A percentile compares a stretch with the other conserved stretches of the same genome.
Conservation (phyloP, 768 basidiomycete genomes). For the Macrolepiota fuliginosa region DNA sequence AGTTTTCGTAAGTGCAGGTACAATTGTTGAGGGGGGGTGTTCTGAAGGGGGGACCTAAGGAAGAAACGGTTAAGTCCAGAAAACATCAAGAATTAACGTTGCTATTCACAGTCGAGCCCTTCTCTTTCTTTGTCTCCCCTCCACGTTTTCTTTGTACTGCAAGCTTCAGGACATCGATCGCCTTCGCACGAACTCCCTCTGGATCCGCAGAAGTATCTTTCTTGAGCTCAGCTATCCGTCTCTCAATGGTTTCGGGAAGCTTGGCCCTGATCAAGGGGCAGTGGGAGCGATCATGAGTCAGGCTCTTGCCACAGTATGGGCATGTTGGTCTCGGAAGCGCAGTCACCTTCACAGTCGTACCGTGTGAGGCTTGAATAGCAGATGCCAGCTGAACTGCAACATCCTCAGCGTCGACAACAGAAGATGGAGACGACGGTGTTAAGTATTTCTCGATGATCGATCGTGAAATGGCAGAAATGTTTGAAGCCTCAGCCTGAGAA, state of each 20-base stretch:
- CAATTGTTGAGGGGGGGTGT: neutral
- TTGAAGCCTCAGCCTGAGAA: neutral
- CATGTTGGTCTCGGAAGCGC: slow-evolving; percentile 17
- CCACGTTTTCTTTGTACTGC: slow-evolving; percentile 24
- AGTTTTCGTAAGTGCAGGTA: neutral
- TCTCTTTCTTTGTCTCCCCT: neutral
- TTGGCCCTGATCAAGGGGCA: slow-evolving; percentile 45
- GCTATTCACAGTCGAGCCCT: neutral
- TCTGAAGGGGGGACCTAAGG: slow-evolving; percentile 2
- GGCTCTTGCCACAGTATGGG: slow-evolving; percentile 42
- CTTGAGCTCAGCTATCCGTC: slow-evolving; percentile 44
- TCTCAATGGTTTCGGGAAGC: slow-evolving; percentile 40
- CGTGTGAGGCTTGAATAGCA: neutral
- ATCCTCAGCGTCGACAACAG: neutral
- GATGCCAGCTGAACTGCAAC: neutral
- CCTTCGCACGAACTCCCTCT: slow-evolving; percentile 19
- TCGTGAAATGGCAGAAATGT: neutral
- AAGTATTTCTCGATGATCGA: slow-evolving; percentile 12
- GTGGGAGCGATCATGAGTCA: slow-evolving; percentile 44
- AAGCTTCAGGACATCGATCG: slow-evolving; percentile 42
- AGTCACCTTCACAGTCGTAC: neutral
- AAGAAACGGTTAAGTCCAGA: neutral
- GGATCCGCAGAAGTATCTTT: slow-evolving; percentile 21
- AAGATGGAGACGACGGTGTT: neutral
- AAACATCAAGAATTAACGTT: neutral